Percentiles rank a stretch among this genome's conserved stretches.
Evolutionary conservation across 306 rosid genomes (phyloP).

Genomic region (Inga oerstediana): DNA sequence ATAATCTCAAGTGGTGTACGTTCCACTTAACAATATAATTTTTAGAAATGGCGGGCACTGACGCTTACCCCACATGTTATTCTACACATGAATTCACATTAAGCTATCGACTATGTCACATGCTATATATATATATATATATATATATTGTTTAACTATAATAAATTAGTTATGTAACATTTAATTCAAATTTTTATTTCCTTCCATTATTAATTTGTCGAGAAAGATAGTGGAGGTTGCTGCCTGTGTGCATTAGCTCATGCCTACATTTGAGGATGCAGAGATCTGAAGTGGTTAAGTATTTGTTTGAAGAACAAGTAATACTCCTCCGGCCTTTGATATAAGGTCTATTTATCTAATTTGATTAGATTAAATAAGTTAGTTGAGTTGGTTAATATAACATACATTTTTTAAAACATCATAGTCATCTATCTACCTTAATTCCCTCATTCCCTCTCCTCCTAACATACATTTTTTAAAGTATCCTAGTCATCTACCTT

Average conservation of each 20-base stretch:
- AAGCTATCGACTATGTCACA: slow-evolving; percentile 22
- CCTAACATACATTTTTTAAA: no score
- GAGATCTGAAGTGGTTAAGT: slow-evolving; percentile 14
- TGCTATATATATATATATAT: neutral
- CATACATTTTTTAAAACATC: no score
- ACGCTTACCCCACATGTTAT: slow-evolving; percentile 50
- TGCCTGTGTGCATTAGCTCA: neutral
- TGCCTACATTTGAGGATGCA: slow-evolving; percentile 25
- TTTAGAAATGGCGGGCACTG: slow-evolving; percentile 21
- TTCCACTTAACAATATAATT: slow-evolving; percentile 17
- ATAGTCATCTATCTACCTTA: no score
- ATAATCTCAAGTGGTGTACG: slow-evolving; percentile 11
- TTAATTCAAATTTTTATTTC: neutral
- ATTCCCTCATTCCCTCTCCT: no score
- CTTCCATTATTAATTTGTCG: neutral
- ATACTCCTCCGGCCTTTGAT: no score
- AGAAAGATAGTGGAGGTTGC: neutral
- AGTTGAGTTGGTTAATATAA: no score
- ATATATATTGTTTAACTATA: slow-evolving; percentile 7
- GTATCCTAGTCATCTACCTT: no score
- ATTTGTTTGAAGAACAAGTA: neutral
- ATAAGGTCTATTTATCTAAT: no score
- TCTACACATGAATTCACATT: slow-evolving; percentile 42
- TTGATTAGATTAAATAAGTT: no score
- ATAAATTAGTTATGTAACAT: slow-evolving; percentile 16